These are phyloP conservation scores for Dioscorea zingiberensis DNA, from an alignment of 106 monocot species.

Conservation along the genomic window DNA sequence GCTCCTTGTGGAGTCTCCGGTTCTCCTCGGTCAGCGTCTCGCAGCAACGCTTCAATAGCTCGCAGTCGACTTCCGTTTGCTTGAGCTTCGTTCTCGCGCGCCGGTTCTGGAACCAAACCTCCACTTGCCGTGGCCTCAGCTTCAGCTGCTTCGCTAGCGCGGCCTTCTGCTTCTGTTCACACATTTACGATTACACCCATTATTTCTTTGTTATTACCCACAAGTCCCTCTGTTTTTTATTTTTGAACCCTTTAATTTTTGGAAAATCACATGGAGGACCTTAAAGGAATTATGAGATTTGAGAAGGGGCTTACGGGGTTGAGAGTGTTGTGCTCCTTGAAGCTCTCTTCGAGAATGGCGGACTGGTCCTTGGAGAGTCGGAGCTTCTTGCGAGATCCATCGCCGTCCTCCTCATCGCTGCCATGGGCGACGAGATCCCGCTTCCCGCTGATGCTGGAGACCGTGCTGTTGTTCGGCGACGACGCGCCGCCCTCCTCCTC, in stretches of 20 bases:
- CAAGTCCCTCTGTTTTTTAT: too few relatives aligned
- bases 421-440: constrained; percentile 11
- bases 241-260: too few relatives aligned
- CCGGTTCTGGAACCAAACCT: constrained; percentile 90
- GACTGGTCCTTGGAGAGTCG: constrained; percentile 75
- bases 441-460: constrained; percentile 15
- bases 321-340: constrained; percentile 79
- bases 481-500: constrained; percentile 27
- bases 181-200: background rate
- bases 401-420: constrained; percentile 55
- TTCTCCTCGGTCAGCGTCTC: constrained; percentile 93
- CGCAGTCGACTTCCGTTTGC: constrained; percentile 98
- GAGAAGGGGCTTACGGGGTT: constrained; percentile 47
- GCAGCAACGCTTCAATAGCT: constrained; percentile 88
- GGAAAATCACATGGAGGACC: too few relatives aligned
- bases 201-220: too few relatives aligned
- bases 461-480: constrained; percentile 41
- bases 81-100: constrained; percentile 93
- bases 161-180: constrained; percentile 66
- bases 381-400: constrained; percentile 69
- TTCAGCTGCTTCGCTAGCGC: constrained; percentile 65
- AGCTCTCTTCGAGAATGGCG: constrained; percentile 68
- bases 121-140: constrained; percentile 71
- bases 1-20: constrained; percentile 82
- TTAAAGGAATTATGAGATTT: too few relatives aligned